Evolutionary conservation across 163 green algal genomes (phyloP), one percentile per base, ranked within the genome.

Genomic region (Smithsoniella earleae): DNA sequence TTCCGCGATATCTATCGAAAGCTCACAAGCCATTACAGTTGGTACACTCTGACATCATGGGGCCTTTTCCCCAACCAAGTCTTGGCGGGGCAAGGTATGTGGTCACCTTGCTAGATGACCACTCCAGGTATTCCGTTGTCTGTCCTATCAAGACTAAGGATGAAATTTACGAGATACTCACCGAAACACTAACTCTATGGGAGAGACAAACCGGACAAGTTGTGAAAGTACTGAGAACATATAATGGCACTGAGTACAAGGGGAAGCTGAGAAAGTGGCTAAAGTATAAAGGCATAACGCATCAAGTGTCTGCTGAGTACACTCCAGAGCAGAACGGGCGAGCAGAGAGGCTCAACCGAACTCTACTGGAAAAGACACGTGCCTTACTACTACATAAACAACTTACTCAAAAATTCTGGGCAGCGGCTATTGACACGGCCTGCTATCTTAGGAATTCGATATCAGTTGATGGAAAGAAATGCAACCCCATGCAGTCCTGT

Each of bases 301-400:
- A 81, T 33, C 27, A 78, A 3, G 37, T 49, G 0, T 76, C 74
- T 0, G 73, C 73, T 33, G 44, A 75, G n/a, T 84, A 84, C 76
- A 82, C 66, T 20, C 79, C 81, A 0, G 28, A 84, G 40, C 75
- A 83, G 43, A 86, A 86, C 34, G 77, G 79, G 33, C 36, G 22
- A 2, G 82, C 76, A n/a, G 79, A 86, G 75, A 49, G 77, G 0
- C 62, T 83, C 6, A 82, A 82, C 62, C 40, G 74, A 2, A 82
- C 79, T 1, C 40, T 86, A 37, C 40, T 78, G 30, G 44, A 77
- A 18, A 66, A 43, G 66, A 28, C 22, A 1, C 30, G 65, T 3
- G 46, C 76, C 16, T 78, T 77, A 58, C 74, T 82, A 3, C 2
- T 66, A 1, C 69, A 69, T 8, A 31, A 74, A 0, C 54, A 55